phyloP scores from a whole-genome alignment of 2,329 filamentous ascomycete species.

The Didymellaceae sp. region DNA sequence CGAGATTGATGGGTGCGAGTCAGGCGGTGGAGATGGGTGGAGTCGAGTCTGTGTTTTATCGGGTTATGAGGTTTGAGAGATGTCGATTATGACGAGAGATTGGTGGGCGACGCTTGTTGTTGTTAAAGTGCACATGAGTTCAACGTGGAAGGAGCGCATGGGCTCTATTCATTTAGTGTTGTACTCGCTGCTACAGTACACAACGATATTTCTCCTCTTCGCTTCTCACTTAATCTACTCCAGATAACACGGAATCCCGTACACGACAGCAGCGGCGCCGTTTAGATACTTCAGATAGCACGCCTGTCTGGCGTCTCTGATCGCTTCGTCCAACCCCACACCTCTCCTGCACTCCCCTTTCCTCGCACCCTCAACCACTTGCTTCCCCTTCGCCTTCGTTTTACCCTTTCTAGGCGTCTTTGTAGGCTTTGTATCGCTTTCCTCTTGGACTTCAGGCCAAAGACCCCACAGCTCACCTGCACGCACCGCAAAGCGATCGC shows the following conservation, averaged over 20 bases:
- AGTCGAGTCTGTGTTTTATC: no score
- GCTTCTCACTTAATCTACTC: no score
- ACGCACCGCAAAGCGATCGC: slow-evolving; percentile 85
- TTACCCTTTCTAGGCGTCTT: slow-evolving; percentile 34
- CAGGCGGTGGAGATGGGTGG: no score
- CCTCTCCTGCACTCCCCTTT: slow-evolving; percentile 30
- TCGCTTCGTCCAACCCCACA: slow-evolving; percentile 74
- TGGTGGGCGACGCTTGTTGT: no score
- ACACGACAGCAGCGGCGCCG: slow-evolving; percentile 90
- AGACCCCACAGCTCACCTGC: slow-evolving; percentile 89
- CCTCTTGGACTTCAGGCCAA: slow-evolving; percentile 54
- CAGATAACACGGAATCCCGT: slow-evolving; percentile 91
- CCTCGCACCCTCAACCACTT: slow-evolving; percentile 32
- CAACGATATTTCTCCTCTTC: no score
- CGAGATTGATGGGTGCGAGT: no score
- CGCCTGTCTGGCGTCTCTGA: slow-evolving; percentile 74
- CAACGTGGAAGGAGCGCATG: no score
- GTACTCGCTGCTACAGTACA: no score
- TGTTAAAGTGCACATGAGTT: no score
- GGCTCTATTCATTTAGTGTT: no score
- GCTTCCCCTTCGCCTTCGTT: slow-evolving; percentile 37
- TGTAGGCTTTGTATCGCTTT: slow-evolving; percentile 23
- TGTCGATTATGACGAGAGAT: no score
- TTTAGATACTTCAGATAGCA: slow-evolving; percentile 92
- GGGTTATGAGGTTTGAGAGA: no score